These are phyloP conservation scores for Eimeria brunetti DNA, from an alignment of 169 alveolate genomes.

Conservation along the genomic window DNA sequence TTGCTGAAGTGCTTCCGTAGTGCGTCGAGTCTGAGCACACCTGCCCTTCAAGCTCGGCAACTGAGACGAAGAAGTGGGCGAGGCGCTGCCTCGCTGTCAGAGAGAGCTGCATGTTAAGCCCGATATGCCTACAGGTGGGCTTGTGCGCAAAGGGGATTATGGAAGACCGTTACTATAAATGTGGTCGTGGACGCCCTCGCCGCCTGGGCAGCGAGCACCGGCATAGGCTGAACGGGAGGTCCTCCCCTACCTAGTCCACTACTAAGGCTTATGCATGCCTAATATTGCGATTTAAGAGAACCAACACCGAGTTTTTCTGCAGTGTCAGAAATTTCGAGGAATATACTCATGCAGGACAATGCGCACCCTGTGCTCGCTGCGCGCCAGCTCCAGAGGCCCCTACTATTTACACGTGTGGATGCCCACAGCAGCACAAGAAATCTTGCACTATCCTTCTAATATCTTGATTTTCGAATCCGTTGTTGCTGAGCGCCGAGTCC, in stretches of 20 bases:
- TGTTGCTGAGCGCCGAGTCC: background rate
- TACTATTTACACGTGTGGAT: background rate
- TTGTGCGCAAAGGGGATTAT: background rate
- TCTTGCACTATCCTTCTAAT: background rate
- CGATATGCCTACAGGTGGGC: background rate
- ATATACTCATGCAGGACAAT: background rate
- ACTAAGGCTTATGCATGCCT: slow-evolving; percentile 9
- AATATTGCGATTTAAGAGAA: slow-evolving; percentile 8
- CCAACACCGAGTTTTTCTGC: background rate
- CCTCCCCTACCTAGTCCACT: background rate
- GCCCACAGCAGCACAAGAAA: background rate
- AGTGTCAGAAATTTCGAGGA: background rate
- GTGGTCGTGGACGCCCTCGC: slow-evolving; percentile 39
- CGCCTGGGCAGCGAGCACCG: slow-evolving; percentile 58
- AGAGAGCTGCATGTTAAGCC: slow-evolving; percentile 44
- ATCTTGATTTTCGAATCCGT: background rate
- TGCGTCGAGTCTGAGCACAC: slow-evolving; percentile 43
- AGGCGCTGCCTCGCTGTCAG: slow-evolving; percentile 71
- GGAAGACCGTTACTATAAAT: background rate
- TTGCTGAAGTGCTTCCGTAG: background rate
- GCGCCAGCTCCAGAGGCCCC: background rate
- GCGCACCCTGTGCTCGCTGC: slow-evolving; percentile 74
- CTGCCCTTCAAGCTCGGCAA: slow-evolving; percentile 65
- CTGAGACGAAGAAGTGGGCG: slow-evolving; percentile 65
- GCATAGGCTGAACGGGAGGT: slow-evolving; percentile 19